phyloP scores from a whole-genome alignment of 2,329 filamentous ascomycete genomes.

The Arthrobotrys musiformis region DNA sequence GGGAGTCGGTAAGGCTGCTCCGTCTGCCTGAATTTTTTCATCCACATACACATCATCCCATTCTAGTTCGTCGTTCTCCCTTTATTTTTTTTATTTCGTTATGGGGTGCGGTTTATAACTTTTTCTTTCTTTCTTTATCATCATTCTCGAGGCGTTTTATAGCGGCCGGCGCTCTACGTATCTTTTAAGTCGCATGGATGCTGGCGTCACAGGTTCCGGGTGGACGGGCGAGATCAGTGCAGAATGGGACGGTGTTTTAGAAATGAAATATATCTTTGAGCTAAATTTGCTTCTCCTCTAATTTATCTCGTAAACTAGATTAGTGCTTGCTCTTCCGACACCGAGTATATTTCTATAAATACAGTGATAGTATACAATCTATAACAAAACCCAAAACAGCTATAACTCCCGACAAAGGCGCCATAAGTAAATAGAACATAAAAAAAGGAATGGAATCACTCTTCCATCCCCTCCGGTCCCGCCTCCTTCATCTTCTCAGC shows the following conservation, averaged over 20 bases:
- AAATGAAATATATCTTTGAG: neutral
- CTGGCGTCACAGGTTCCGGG: neutral
- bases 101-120: conserved; percentile 19
- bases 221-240: neutral
- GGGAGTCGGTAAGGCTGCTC: conserved; percentile 48
- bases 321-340: too few species aligned
- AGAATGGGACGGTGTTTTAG: neutral
- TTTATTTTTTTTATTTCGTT: neutral
- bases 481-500: conserved; percentile 43
- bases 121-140: neutral
- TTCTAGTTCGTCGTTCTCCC: neutral
- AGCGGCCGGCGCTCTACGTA: neutral
- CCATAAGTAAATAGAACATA: conserved; percentile 4
- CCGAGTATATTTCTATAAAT: neutral
- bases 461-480: conserved; percentile 4
- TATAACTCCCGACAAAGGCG: conserved; percentile 12
- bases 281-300: too few species aligned
- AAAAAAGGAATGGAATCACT: conserved; percentile 23
- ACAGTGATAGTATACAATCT: conserved; percentile 18
- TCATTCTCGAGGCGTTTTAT: neutral
- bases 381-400: neutral
- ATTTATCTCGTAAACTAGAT: too few species aligned
- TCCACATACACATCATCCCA: too few species aligned
- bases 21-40: conserved; percentile 29
- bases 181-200: neutral